A percentile compares a stretch with the other conserved stretches of the same genome.
These are phyloP conservation scores for Melastoma candidum DNA, from an alignment of 441 rosid genomes.

Conservation along the genomic window DNA sequence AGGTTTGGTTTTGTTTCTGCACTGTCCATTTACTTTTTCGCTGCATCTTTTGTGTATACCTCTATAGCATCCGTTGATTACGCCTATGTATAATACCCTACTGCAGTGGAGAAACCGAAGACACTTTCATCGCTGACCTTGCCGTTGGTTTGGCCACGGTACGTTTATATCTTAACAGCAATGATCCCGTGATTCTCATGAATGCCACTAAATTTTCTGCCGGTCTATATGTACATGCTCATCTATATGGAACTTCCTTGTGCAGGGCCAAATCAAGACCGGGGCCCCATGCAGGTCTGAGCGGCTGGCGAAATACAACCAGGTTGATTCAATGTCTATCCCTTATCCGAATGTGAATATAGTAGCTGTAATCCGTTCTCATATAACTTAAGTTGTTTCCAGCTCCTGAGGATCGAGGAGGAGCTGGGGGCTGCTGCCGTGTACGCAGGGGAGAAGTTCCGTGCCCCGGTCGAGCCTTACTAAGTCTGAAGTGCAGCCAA, in stretches of 20 bases:
- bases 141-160: constrained; percentile 41
- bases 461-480: constrained; percentile 35
- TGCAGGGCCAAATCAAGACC: constrained; percentile 37
- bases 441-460: constrained; percentile 35
- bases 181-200: neutral
- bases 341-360: neutral
- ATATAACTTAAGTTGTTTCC: constrained; percentile 1
- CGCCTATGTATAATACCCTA: neutral
- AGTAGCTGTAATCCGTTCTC: neutral
- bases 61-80: neutral
- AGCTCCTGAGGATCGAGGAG: constrained; percentile 40
- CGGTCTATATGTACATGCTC: neutral
- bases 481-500: constrained; percentile 1
- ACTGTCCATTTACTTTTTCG: neutral
- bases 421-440: constrained; percentile 34
- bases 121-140: constrained; percentile 39
- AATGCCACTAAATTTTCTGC: neutral
- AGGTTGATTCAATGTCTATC: constrained; percentile 17
- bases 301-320: constrained; percentile 41
- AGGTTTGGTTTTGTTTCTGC: constrained; percentile 19
- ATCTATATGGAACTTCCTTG: neutral
- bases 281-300: constrained; percentile 45
- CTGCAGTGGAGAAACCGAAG: constrained; percentile 40
- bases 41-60: neutral
- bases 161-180: constrained; percentile 6